Base-by-base conservation (phyloP, 1,284 basidiomycete species). In the Boletellus sp. region DNA sequence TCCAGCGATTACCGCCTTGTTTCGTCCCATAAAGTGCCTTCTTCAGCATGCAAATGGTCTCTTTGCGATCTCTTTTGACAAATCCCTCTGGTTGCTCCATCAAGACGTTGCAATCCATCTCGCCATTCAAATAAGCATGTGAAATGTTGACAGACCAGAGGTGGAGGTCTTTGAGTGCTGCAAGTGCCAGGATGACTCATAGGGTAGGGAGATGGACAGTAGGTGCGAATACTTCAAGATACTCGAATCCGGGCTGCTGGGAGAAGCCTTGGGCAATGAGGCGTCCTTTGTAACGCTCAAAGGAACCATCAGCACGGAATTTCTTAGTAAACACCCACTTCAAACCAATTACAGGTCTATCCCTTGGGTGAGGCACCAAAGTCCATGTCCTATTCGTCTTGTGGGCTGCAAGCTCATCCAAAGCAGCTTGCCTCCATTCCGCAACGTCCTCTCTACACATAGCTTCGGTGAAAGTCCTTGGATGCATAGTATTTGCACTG, bases 261-360 rank as follows among this genome's bases (percentile, higher is more conserved):
- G n/a, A n/a, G n/a, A n/a, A n/a, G n/a, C n/a, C n/a, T n/a, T n/a
- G n/a, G n/a, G n/a, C n/a, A n/a, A n/a, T n/a, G n/a, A n/a, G n/a
- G n/a, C n/a, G n/a, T n/a, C n/a, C n/a, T n/a, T n/a, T n/a, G n/a
- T 33, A 33, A 1, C 22, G 45, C 14, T 50, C 39, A 34, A 55
- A 38, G 16, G 45, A 43, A 19, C 52, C 53, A 16, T 50, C 32
- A 26, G n/a, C n/a, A n/a, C n/a, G n/a, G n/a, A n/a, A n/a, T n/a
- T n/a, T n/a, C n/a, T n/a, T n/a, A n/a, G n/a, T 45, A 38, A 50
- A 54, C 0, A 57, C 51, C 46, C 49, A 53, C 26, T 41, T 53
- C 11, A 43, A 46, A 7, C 27, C 41, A 27, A 47, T 40, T 0
- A 50, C 36, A 7, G n/a, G n/a, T n/a, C n/a, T n/a, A n/a, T n/a